These are phyloP conservation scores for Xylaria sp. DNA, from an alignment of 2,329 filamentous ascomycete species.

Conservation along the genomic window DNA sequence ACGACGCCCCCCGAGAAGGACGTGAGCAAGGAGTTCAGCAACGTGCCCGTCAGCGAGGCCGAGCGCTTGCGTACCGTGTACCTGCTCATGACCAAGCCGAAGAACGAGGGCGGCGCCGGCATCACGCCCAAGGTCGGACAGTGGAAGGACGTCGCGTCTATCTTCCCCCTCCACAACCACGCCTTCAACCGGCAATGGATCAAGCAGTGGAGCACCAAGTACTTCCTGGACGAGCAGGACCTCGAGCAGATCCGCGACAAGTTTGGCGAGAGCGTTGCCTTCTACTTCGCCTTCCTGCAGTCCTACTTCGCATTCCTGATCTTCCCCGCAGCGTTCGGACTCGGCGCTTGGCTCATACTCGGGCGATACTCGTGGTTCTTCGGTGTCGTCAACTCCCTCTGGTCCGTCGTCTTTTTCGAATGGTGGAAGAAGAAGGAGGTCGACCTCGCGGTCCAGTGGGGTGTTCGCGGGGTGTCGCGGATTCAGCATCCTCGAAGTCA, in stretches of 20 bases:
- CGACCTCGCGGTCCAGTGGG: conserved; percentile 86
- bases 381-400: conserved; percentile 76
- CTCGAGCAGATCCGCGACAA: conserved; percentile 75
- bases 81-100: conserved; percentile 75
- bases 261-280: conserved; percentile 84
- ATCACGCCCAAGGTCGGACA: conserved; percentile 69
- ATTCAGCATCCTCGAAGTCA: conserved; percentile 78
- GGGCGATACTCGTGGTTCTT: conserved; percentile 84
- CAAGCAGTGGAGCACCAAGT: conserved; percentile 73
- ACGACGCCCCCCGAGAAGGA: conserved; percentile 75
- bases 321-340: conserved; percentile 79
- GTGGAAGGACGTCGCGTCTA: conserved; percentile 72
- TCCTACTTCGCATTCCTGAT: conserved; percentile 85
- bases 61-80: conserved; percentile 88
- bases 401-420: conserved; percentile 88
- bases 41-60: conserved; percentile 81
- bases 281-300: conserved; percentile 94
- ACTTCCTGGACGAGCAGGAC: conserved; percentile 65
- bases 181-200: conserved; percentile 76
- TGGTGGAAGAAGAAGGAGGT: conserved; percentile 95
- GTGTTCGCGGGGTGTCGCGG: conserved; percentile 78
- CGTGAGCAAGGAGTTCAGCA: conserved; percentile 66
- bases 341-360: conserved; percentile 77
- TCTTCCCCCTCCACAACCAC: conserved; percentile 81
- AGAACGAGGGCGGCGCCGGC: conserved; percentile 76